Evolutionary conservation across 306 rosid genomes (phyloP).

Genomic region (Lathyrus tuberosus): DNA sequence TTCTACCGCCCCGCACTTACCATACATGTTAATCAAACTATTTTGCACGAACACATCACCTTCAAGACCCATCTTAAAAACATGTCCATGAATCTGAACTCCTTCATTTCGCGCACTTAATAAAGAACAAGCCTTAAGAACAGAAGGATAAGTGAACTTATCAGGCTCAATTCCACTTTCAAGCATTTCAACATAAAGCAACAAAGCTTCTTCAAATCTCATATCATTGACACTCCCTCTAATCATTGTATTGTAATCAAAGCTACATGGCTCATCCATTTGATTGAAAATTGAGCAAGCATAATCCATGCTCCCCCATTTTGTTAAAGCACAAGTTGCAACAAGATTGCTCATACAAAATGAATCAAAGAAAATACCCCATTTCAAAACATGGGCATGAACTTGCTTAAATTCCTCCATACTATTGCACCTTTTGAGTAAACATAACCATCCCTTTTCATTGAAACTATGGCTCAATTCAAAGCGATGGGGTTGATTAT

Average conservation of each 20-base stretch:
- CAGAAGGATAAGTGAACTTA: constrained; percentile 68
- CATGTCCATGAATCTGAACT: constrained; percentile 66
- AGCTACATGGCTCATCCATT: constrained; percentile 67
- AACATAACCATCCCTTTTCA: constrained; percentile 61
- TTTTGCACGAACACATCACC: constrained; percentile 73
- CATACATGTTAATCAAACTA: constrained; percentile 84
- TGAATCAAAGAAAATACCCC: constrained; percentile 64
- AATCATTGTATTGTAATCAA: constrained; percentile 72
- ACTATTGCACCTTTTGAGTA: constrained; percentile 68
- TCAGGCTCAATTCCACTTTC: constrained; percentile 66
- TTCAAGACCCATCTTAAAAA: constrained; percentile 63
- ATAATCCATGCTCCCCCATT: constrained; percentile 90
- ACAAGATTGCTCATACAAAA: constrained; percentile 70
- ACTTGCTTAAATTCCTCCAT: constrained; percentile 72
- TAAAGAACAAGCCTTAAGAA: constrained; percentile 76
- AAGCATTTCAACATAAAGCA: constrained; percentile 63
- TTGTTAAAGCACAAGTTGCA: constrained; percentile 70
- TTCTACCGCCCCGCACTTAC: constrained; percentile 53
- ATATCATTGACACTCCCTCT: constrained; percentile 60
- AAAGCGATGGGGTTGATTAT: constrained; percentile 47
- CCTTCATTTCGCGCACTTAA: constrained; percentile 58
- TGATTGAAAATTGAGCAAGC: constrained; percentile 80
- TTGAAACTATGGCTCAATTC: constrained; percentile 53
- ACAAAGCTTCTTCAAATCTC: constrained; percentile 57
- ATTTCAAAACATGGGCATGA: constrained; percentile 67